Percentiles rank a stretch among this genome's conserved stretches.
Evolutionary conservation across 176 grass and related monocot genomes (phyloP).

Genomic region (Zoysia pacifica): DNA sequence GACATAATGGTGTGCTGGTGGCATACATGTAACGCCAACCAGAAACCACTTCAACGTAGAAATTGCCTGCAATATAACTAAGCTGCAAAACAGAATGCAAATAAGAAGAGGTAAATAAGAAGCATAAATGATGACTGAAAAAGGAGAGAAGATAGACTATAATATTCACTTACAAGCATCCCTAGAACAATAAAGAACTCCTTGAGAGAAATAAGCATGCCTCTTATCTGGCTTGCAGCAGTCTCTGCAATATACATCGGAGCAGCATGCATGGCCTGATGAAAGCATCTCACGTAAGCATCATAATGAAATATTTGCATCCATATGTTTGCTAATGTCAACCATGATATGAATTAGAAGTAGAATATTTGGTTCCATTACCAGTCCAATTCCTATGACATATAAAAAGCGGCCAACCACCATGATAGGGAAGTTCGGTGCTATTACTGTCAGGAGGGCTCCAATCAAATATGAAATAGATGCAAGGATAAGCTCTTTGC

Average conservation of each 20-base stretch:
- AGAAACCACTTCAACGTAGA: constrained; percentile 68
- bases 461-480: constrained; percentile 75
- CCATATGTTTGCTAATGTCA: constrained; percentile 17
- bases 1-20: constrained; percentile 58
- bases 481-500: constrained; percentile 79
- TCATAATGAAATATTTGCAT: constrained; percentile 6
- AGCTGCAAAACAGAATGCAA: constrained; percentile 49
- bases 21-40: constrained; percentile 95
- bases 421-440: constrained; percentile 71
- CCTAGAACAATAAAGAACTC: constrained; percentile 98
- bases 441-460: constrained; percentile 71
- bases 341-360: background rate
- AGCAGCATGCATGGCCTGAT: constrained; percentile 97
- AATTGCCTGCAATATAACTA: constrained; percentile 74
- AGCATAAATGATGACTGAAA: constrained; percentile 3
- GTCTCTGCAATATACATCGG: constrained; percentile 99
- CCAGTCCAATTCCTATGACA: constrained; percentile 93
- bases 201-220: constrained; percentile 94
- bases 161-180: constrained; percentile 87
- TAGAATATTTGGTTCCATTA: constrained; percentile 27
- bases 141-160: background rate
- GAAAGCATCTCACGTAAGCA: constrained; percentile 23
- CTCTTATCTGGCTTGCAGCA: constrained; percentile 83
- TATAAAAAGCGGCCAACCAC: constrained; percentile 85
- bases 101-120: background rate